These are phyloP conservation scores for Hyaloscypha finlandica DNA, from an alignment of 495 filamentous ascomycete species.

Conservation along the genomic window DNA sequence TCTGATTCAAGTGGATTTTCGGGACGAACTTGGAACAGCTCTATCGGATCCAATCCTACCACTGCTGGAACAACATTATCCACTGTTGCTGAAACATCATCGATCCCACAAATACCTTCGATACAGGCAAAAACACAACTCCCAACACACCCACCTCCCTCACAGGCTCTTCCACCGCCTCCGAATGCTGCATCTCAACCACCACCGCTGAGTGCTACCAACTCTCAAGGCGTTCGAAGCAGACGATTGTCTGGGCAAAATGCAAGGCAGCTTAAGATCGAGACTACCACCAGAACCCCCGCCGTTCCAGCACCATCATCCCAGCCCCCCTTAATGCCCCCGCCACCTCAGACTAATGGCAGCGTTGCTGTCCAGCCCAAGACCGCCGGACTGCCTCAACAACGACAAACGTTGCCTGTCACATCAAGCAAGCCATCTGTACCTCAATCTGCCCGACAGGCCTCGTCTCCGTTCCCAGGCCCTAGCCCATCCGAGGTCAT, in stretches of 20 bases:
- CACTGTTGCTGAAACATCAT: slow-evolving; percentile 69
- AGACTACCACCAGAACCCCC: slow-evolving; percentile 58
- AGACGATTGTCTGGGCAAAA: slow-evolving; percentile 81
- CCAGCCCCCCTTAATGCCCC: slow-evolving; percentile 37
- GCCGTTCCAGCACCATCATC: slow-evolving; percentile 27
- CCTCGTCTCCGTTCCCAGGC: slow-evolving; percentile 28
- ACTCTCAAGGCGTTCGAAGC: slow-evolving; percentile 65
- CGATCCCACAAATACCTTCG: slow-evolving; percentile 31
- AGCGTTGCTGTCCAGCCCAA: slow-evolving; percentile 33
- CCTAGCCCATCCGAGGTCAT: slow-evolving; percentile 28
- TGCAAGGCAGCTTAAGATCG: slow-evolving; percentile 83
- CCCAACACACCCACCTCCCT: slow-evolving; percentile 43
- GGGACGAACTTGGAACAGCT: slow-evolving; percentile 85
- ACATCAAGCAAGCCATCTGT: slow-evolving; percentile 19
- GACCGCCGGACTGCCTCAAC: slow-evolving; percentile 26
- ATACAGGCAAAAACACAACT: slow-evolving; percentile 20
- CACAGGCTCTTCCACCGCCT: slow-evolving; percentile 44
- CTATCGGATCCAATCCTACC: slow-evolving; percentile 74
- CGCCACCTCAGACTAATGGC: slow-evolving; percentile 27
- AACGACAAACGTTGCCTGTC: slow-evolving; percentile 9
- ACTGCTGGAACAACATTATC: slow-evolving; percentile 72
- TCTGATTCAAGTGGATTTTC: slow-evolving; percentile 87
- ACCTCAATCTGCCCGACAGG: slow-evolving; percentile 27
- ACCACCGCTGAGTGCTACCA: slow-evolving; percentile 33
- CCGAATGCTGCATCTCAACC: slow-evolving; percentile 33